A percentile compares a stretch with the other conserved stretches of the same genome.
Evolutionary conservation across 805 yeast genomes (phyloP).

Genomic region (Sugiyamaella floridensis): DNA sequence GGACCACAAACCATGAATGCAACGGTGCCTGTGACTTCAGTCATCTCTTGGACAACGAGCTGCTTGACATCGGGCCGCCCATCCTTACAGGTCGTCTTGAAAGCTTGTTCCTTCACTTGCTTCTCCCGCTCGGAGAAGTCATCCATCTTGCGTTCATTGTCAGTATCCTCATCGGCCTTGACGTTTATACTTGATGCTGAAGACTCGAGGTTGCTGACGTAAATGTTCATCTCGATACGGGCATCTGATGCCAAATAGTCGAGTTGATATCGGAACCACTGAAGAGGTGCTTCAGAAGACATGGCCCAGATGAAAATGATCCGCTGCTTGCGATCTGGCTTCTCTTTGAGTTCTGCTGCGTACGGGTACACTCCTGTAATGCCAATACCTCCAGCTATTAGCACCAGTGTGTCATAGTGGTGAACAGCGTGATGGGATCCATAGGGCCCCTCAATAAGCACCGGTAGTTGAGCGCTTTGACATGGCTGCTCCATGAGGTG

Average conservation of each 20-base stretch:
- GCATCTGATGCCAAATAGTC: slow-evolving; percentile 19
- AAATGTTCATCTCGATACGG: slow-evolving; percentile 29
- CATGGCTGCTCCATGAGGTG: slow-evolving; percentile 5
- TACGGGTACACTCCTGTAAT: slow-evolving; percentile 54
- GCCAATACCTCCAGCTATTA: slow-evolving; percentile 73
- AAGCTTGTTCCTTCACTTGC: background rate
- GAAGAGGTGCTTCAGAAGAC: slow-evolving; percentile 22
- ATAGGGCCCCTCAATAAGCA: slow-evolving; percentile 62
- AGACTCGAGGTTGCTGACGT: slow-evolving; percentile 21
- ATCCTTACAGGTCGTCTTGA: background rate
- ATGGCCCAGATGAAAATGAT: slow-evolving; percentile 30
- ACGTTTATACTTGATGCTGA: background rate
- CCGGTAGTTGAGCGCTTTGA: slow-evolving; percentile 11
- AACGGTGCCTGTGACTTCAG: slow-evolving; percentile 37
- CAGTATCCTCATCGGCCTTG: background rate
- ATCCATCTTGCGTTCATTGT: background rate
- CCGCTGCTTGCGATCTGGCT: slow-evolving; percentile 9
- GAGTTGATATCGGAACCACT: slow-evolving; percentile 28
- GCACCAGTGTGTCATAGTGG: slow-evolving; percentile 47
- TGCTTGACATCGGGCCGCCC: slow-evolving; percentile 48
- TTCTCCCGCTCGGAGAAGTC: background rate
- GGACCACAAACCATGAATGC: slow-evolving; percentile 61
- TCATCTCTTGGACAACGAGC: slow-evolving; percentile 42
- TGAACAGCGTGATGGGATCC: slow-evolving; percentile 49
- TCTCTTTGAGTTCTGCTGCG: slow-evolving; percentile 15